Conservation (phyloP, 1,284 basidiomycete genomes). For the Sphagnurus paluster region DNA sequence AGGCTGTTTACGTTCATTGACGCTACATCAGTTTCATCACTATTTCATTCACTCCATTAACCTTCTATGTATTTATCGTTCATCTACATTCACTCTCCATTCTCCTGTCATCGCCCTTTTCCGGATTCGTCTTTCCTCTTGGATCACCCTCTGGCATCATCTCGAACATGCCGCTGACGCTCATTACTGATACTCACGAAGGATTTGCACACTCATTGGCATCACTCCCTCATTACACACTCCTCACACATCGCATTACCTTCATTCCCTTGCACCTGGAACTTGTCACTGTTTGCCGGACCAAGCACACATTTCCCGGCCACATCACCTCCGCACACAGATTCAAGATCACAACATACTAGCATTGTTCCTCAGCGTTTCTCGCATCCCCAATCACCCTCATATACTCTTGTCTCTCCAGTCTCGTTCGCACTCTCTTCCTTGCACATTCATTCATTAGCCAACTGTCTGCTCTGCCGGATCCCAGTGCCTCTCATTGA, state of each 20-base stretch:
- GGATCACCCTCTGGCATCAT: too few relatives aligned
- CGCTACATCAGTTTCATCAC: neutral
- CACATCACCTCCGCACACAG: too few relatives aligned
- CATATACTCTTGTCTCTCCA: neutral
- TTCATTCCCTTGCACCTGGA: too few relatives aligned
- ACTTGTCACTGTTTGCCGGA: too few relatives aligned
- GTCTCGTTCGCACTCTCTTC: conserved; percentile 4
- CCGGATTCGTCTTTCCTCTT: neutral
- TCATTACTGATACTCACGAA: too few relatives aligned
- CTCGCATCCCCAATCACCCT: neutral
- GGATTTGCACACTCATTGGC: too few relatives aligned
- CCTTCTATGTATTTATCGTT: conserved; percentile 2
- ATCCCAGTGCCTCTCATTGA: conserved; percentile 10
- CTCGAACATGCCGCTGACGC: too few relatives aligned
- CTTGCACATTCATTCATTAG: neutral
- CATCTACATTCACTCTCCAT: conserved; percentile 7
- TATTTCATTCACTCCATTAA: conserved; percentile 1
- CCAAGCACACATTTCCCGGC: too few relatives aligned
- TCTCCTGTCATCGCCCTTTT: neutral
- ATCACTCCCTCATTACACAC: too few relatives aligned
- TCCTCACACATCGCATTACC: neutral
- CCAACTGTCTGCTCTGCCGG: neutral
- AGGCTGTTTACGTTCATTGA: conserved; percentile 18
- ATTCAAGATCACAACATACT: too few relatives aligned
- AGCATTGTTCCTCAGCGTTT: too few relatives aligned